These are phyloP conservation scores for Dioszegia hungarica DNA, from an alignment of 768 basidiomycete genomes.

Conservation along the genomic window DNA sequence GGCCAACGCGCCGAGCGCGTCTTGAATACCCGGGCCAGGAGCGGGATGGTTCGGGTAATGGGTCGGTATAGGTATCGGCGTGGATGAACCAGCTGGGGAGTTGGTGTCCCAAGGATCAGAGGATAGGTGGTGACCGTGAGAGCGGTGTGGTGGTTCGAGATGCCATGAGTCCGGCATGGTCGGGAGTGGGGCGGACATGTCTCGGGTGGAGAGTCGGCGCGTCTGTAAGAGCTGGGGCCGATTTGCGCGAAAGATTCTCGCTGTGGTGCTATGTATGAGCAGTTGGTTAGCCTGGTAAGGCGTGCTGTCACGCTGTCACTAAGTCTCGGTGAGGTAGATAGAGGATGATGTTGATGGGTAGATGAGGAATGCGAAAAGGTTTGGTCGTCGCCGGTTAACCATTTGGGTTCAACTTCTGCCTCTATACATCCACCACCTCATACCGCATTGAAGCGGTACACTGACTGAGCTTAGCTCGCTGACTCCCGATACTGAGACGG, in stretches of 20 bases:
- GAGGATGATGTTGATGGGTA: background rate
- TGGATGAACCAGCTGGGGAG: too few species aligned
- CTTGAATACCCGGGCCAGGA: background rate
- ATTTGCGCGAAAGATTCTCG: background rate
- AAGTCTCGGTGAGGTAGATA: background rate
- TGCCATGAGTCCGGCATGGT: conserved; percentile 1
- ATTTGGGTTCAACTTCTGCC: too few species aligned
- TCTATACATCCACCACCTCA: background rate
- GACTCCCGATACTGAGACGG: background rate
- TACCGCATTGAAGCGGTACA: too few species aligned
- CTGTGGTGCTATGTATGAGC: too few species aligned
- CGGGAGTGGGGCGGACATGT: background rate
- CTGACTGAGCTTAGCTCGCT: too few species aligned
- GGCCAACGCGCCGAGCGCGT: too few species aligned
- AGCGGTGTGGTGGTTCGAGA: background rate
- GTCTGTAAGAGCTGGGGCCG: background rate
- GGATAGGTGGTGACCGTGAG: background rate
- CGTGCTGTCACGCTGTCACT: too few species aligned
- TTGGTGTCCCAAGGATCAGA: background rate
- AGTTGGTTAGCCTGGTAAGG: too few species aligned
- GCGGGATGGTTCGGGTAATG: background rate
- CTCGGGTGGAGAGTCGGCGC: background rate
- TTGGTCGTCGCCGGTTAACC: too few species aligned
- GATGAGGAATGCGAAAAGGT: background rate
- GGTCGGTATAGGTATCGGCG: too few species aligned